phyloP scores from a whole-genome alignment of 768 basidiomycete genomes.

The Pleurotus citrinopileatus region DNA sequence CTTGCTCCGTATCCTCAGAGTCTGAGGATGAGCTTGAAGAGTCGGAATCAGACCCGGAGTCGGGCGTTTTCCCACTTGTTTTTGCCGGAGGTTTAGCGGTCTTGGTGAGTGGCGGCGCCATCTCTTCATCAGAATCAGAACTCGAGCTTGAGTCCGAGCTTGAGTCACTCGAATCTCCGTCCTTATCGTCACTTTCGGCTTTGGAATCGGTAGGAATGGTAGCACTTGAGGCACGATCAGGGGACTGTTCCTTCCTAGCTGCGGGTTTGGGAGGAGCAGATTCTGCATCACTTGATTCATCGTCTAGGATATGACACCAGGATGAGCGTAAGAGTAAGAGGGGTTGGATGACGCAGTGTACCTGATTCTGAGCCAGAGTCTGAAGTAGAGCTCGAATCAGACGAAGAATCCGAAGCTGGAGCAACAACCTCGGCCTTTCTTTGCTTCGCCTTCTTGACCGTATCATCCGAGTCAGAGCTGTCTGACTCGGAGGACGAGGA shows the following conservation, averaged over 20 bases:
- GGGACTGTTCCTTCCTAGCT: too few species aligned
- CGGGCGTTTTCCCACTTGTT: conserved; percentile 11
- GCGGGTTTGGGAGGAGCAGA: too few species aligned
- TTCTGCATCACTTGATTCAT: too few species aligned
- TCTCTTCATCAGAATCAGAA: conserved; percentile 8
- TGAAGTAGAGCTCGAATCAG: conserved; percentile 21
- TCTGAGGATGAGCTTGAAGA: conserved; percentile 13
- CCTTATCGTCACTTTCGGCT: background rate
- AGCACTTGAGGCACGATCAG: too few species aligned
- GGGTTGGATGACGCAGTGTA: too few species aligned
- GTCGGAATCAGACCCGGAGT: conserved; percentile 12
- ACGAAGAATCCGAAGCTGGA: conserved; percentile 20
- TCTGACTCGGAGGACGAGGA: too few species aligned
- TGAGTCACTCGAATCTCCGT: background rate
- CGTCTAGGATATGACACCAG: too few species aligned
- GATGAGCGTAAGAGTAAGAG: too few species aligned
- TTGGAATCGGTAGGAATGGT: too few species aligned
- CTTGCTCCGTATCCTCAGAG: background rate
- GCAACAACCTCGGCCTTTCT: conserved; percentile 17
- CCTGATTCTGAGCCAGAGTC: conserved; percentile 27
- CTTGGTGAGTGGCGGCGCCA: background rate
- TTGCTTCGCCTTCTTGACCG: background rate
- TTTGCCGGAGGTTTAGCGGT: background rate
- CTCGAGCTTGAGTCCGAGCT: conserved; percentile 6
- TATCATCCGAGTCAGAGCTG: background rate